phyloP scores from a whole-genome alignment of 495 filamentous ascomycete species.

The Penicillium mononematosum region DNA sequence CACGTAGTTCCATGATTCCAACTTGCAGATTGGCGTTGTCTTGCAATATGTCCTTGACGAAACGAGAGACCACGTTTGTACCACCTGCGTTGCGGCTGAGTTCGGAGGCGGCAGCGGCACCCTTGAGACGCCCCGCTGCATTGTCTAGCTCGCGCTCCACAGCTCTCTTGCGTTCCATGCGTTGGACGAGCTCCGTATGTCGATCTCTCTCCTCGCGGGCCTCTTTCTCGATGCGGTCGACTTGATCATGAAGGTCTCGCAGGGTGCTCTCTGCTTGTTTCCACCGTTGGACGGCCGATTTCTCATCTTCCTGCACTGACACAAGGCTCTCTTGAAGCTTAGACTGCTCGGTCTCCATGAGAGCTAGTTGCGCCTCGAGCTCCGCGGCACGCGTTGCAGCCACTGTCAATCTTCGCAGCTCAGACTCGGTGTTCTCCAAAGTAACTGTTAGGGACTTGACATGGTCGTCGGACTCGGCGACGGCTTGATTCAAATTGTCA shows the following conservation, averaged over 20 bases:
- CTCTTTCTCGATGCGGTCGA: conserved; percentile 86
- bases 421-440: conserved; percentile 70
- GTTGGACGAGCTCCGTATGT: conserved; percentile 74
- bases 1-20: conserved; percentile 83
- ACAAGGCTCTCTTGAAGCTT: conserved; percentile 64
- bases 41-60: conserved; percentile 91
- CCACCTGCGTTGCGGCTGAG: conserved; percentile 53
- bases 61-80: conserved; percentile 77
- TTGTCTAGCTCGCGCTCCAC: conserved; percentile 75
- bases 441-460: conserved; percentile 68
- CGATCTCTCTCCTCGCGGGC: conserved; percentile 77
- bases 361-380: conserved; percentile 72
- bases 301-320: conserved; percentile 65
- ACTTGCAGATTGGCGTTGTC: conserved; percentile 93
- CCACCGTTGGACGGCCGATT: conserved; percentile 77
- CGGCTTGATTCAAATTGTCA: conserved; percentile 72
- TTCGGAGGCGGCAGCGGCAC: conserved; percentile 66
- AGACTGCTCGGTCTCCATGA: conserved; percentile 78
- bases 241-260: conserved; percentile 72
- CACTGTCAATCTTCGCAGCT: conserved; percentile 68
- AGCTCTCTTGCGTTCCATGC: conserved; percentile 72
- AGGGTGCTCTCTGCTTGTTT: conserved; percentile 75
- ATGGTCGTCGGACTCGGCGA: conserved; percentile 71
- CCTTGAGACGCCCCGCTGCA: conserved; percentile 74
- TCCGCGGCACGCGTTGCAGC: conserved; percentile 71